Evolutionary conservation across 2,329 filamentous ascomycete genomes (phyloP).

Genomic region (Falciphora oryzae): DNA sequence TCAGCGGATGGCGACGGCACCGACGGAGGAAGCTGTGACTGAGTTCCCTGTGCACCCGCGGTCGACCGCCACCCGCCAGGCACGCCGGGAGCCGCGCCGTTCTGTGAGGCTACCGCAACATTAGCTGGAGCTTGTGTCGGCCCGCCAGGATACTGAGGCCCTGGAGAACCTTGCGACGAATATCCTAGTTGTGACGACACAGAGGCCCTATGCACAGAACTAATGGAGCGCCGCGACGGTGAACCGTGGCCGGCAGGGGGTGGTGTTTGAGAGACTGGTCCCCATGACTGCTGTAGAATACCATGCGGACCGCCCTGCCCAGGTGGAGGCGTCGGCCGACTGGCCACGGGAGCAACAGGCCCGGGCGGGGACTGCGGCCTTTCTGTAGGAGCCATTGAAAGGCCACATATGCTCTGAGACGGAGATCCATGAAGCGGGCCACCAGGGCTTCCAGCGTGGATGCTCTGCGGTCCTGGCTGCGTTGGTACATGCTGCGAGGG

Average conservation of each 20-base stretch:
- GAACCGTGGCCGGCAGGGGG: neutral
- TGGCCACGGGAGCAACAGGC: no score
- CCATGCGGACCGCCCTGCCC: no score
- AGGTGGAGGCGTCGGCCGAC: neutral
- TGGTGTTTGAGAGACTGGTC: neutral
- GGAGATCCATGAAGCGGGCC: no score
- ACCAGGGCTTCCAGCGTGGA: neutral
- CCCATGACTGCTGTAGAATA: neutral
- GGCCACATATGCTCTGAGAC: no score
- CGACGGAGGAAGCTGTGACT: neutral
- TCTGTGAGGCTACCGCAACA: neutral
- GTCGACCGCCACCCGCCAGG: neutral
- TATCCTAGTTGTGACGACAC: neutral
- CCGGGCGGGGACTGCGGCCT: no score
- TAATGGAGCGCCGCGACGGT: neutral
- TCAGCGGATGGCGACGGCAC: neutral
- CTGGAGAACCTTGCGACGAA: neutral
- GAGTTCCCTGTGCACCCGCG: no score
- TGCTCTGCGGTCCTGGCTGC: neutral
- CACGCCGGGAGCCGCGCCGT: neutral
- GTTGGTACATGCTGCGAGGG: neutral
- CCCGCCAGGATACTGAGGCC: neutral
- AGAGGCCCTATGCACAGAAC: constrained; percentile 13
- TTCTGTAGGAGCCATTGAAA: no score
- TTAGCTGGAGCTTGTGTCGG: neutral